phyloP scores from a whole-genome alignment of 768 basidiomycete genomes.

The Baorangia bicolor region DNA sequence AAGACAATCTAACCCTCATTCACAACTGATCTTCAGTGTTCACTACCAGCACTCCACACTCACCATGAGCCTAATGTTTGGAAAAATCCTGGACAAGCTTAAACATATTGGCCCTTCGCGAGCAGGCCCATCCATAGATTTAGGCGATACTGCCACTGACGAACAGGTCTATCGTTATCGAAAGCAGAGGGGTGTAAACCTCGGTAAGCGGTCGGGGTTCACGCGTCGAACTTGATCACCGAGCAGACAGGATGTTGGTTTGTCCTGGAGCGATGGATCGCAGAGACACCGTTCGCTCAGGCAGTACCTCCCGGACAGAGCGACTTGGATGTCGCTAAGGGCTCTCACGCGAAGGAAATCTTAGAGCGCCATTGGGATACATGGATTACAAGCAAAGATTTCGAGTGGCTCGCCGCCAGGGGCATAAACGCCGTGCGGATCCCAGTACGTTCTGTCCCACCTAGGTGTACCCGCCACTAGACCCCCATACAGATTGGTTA shows the following conservation, averaged over 20 bases:
- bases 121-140: not conserved
- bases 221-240: constrained; percentile 7
- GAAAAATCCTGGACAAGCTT: constrained; percentile 18
- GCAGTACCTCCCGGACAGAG: constrained; percentile 59
- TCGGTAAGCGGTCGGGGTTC: constrained; percentile 45
- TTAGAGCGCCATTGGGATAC: constrained; percentile 49
- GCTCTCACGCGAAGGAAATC: constrained; percentile 42
- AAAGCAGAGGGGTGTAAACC: constrained; percentile 79
- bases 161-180: constrained; percentile 52
- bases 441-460: constrained; percentile 52
- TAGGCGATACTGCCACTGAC: constrained; percentile 7
- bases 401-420: constrained; percentile 49
- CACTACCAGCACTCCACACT: not conserved
- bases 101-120: constrained; percentile 7
- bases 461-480: not conserved
- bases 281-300: constrained; percentile 52
- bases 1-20: not conserved
- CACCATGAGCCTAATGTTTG: constrained; percentile 13
- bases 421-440: constrained; percentile 63
- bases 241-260: constrained; percentile 66
- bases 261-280: constrained; percentile 76
- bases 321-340: constrained; percentile 68
- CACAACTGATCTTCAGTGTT: not conserved
- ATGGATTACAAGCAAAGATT: constrained; percentile 56
- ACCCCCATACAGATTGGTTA: constrained; percentile 57